phyloP scores from a whole-genome alignment of 768 basidiomycete genomes.

The Brasilioporus rufonigricans region DNA sequence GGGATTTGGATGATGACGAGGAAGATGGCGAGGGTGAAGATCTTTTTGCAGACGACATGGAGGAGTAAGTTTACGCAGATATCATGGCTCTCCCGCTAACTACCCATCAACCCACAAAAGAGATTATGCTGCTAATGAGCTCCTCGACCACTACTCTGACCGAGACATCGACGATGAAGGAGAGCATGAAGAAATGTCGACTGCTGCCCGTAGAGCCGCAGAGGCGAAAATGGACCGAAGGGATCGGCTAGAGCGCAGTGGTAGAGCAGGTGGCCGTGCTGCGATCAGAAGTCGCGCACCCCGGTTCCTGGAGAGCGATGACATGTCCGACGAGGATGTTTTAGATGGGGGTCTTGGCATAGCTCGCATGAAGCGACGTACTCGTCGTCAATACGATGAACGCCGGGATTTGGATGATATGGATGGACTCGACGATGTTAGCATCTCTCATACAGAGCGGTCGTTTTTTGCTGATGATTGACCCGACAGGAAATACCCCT shows the following conservation, averaged over 20 bases:
- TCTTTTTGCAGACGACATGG: slow-evolving; percentile 79
- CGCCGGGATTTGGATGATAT: slow-evolving; percentile 86
- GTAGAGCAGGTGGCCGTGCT: slow-evolving; percentile 69
- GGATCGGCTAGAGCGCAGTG: slow-evolving; percentile 70
- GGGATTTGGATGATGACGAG: slow-evolving; percentile 63
- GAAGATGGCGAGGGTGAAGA: slow-evolving; percentile 91
- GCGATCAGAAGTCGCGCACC: slow-evolving; percentile 80
- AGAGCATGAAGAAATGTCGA: slow-evolving; percentile 64
- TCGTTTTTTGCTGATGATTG: slow-evolving; percentile 15
- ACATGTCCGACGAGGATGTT: slow-evolving; percentile 72
- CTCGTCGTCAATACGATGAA: slow-evolving; percentile 93
- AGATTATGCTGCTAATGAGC: slow-evolving; percentile 83
- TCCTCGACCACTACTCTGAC: slow-evolving; percentile 85
- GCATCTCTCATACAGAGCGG: slow-evolving; percentile 25
- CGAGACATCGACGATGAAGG: slow-evolving; percentile 83
- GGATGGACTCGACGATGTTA: slow-evolving; percentile 82
- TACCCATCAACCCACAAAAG: slow-evolving; percentile 34
- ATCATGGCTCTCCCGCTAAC: slow-evolving; percentile 8
- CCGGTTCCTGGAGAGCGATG: slow-evolving; percentile 82
- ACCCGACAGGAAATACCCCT: slow-evolving; percentile 78
- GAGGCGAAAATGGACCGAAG: slow-evolving; percentile 87
- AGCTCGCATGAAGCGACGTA: slow-evolving; percentile 73
- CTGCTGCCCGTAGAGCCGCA: slow-evolving; percentile 70
- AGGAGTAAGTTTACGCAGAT: slow-evolving; percentile 50
- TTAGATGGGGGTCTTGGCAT: slow-evolving; percentile 65